phyloP scores from a whole-genome alignment of 2,329 filamentous ascomycete species.

The Claviceps quebecensis region DNA sequence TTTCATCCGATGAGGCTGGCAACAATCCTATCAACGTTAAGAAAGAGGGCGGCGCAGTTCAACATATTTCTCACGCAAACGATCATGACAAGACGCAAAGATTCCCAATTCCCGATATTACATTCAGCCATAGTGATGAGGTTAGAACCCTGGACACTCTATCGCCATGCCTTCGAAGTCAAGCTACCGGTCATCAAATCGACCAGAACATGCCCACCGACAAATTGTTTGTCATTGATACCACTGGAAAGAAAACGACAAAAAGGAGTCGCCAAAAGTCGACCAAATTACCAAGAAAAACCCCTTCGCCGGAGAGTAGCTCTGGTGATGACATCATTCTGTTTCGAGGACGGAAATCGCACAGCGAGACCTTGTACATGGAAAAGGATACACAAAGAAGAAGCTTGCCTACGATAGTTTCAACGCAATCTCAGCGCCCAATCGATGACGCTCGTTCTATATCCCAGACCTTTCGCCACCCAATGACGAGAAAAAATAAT shows the following conservation, averaged over 20 bases:
- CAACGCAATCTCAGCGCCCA: not conserved
- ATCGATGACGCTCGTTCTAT: not conserved
- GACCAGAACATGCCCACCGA: not conserved
- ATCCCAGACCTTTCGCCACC: not conserved
- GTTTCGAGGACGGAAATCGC: conserved; percentile 40
- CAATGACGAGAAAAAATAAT: not conserved
- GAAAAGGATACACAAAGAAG: not conserved
- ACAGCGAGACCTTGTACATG: conserved; percentile 2
- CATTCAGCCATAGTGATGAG: not conserved
- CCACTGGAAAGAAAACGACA: conserved; percentile 15
- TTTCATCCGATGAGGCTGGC: not conserved
- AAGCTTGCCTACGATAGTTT: not conserved
- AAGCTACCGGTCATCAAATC: not conserved
- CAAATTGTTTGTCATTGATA: conserved; percentile 23
- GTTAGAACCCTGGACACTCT: not conserved
- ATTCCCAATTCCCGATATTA: not conserved
- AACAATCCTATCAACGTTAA: conserved; percentile 1
- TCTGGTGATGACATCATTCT: conserved; percentile 58
- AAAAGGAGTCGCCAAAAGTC: not conserved
- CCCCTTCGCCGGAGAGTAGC: conserved; percentile 12
- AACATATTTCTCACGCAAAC: not conserved
- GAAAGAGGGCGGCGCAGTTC: not conserved
- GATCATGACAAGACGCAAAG: not conserved
- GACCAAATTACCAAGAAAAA: conserved; percentile 9
- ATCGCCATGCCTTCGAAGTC: not conserved